These are phyloP conservation scores for Schrenkiella parvula DNA, from an alignment of 345 rosid species.

Conservation along the genomic window DNA sequence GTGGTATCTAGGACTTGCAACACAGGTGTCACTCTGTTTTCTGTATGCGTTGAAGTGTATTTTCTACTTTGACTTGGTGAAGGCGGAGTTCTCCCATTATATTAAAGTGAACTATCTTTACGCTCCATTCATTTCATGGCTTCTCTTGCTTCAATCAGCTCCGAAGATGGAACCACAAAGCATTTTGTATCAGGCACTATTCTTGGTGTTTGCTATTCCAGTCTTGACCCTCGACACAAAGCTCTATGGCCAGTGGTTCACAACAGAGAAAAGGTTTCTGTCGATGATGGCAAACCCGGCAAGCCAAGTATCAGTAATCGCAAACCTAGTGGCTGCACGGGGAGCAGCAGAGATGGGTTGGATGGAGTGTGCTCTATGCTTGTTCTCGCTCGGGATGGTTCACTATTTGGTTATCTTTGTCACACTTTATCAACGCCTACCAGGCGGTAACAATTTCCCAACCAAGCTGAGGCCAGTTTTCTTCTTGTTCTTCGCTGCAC, in stretches of 20 bases:
- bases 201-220: constrained; percentile 43
- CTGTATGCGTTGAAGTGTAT: constrained; percentile 41
- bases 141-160: constrained; percentile 65
- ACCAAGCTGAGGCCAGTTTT: constrained; percentile 48
- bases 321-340: constrained; percentile 52
- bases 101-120: constrained; percentile 63
- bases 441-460: constrained; percentile 43
- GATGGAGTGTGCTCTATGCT: constrained; percentile 53
- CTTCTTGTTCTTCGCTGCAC: constrained; percentile 72
- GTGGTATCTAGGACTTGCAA: constrained; percentile 44
- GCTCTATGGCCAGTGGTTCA: constrained; percentile 79
- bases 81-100: constrained; percentile 50
- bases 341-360: constrained; percentile 59
- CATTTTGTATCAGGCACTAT: constrained; percentile 28
- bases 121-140: constrained; percentile 67
- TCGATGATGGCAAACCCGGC: constrained; percentile 60
- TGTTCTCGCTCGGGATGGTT: constrained; percentile 62
- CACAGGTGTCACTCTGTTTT: constrained; percentile 35
- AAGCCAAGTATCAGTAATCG: constrained; percentile 60
- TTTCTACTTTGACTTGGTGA: constrained; percentile 38
- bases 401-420: constrained; percentile 70
- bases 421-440: constrained; percentile 62
- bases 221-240: constrained; percentile 52
- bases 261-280: constrained; percentile 54
- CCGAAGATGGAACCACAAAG: constrained; percentile 23